These are phyloP conservation scores for Aphanomyces cochlioides DNA, from an alignment of 352 stramenopile species.

Conservation along the genomic window DNA sequence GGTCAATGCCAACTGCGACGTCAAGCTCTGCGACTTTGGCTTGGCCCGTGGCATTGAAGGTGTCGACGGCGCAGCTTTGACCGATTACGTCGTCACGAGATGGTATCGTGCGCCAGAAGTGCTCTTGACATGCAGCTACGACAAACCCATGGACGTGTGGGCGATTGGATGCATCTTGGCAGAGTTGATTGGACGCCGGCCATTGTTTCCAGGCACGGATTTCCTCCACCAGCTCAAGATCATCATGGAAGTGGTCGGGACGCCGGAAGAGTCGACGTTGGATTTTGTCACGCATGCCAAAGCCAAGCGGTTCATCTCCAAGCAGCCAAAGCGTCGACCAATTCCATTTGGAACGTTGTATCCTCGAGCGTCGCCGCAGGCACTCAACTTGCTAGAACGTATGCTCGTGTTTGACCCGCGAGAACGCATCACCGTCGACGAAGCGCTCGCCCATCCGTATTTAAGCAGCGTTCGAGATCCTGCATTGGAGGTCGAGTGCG, in stretches of 20 bases:
- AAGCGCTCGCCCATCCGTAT: constrained; percentile 73
- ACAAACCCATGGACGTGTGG: constrained; percentile 89
- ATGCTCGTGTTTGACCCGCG: constrained; percentile 89
- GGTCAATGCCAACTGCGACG: constrained; percentile 87
- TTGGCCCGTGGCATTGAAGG: constrained; percentile 60
- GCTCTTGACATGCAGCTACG: constrained; percentile 83
- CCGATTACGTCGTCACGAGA: constrained; percentile 81
- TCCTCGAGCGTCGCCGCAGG: constrained; percentile 44
- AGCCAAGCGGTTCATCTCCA: constrained; percentile 70
- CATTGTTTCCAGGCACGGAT: constrained; percentile 95
- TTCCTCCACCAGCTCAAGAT: constrained; percentile 95
- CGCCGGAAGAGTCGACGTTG: constrained; percentile 91
- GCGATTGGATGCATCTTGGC: constrained; percentile 99
- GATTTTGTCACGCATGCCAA: constrained; percentile 95
- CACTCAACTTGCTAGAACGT: constrained; percentile 66
- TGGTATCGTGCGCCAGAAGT: constrained; percentile 67
- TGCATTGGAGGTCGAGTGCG: neutral
- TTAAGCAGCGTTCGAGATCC: constrained; percentile 51
- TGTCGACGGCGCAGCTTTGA: constrained; percentile 33
- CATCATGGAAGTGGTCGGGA: constrained; percentile 96
- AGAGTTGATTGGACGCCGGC: constrained; percentile 96
- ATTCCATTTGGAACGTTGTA: constrained; percentile 51
- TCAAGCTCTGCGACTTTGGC: constrained; percentile 89
- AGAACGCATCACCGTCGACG: constrained; percentile 64
- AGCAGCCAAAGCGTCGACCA: constrained; percentile 58